phyloP scores from a whole-genome alignment of 1,139 yeast species.

The Pichia sp. region DNA sequence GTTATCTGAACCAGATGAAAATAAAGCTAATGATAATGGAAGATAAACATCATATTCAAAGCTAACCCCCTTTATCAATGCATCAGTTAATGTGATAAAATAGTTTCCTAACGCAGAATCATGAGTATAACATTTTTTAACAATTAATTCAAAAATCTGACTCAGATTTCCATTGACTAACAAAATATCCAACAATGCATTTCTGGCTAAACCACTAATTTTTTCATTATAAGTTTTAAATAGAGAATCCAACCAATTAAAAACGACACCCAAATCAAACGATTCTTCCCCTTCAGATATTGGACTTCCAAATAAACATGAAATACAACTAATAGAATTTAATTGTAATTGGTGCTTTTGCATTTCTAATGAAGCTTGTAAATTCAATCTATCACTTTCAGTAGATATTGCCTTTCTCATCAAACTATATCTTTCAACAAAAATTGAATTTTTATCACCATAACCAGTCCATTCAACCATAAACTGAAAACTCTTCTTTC shows the following conservation, averaged over 20 bases:
- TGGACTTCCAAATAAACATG: constrained; percentile 65
- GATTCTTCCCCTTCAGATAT: constrained; percentile 50
- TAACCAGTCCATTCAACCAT: constrained; percentile 93
- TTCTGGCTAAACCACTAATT: constrained; percentile 57
- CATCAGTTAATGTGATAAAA: constrained; percentile 64
- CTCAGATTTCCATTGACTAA: constrained; percentile 50
- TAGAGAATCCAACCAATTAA: constrained; percentile 74
- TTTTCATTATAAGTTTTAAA: constrained; percentile 55
- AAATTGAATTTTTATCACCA: constrained; percentile 57
- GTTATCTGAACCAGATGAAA: constrained; percentile 63
- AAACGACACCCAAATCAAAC: constrained; percentile 62
- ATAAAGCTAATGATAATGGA: constrained; percentile 56
- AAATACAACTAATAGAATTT: constrained; percentile 78
- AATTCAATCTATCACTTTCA: constrained; percentile 43
- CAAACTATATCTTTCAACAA: constrained; percentile 59
- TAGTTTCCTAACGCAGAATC: constrained; percentile 57
- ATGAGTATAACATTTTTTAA: constrained; percentile 61
- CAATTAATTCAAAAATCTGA: constrained; percentile 56
- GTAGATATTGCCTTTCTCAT: constrained; percentile 48
- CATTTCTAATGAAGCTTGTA: constrained; percentile 75
- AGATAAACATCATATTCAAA: constrained; percentile 47
- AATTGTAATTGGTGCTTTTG: constrained; percentile 68
- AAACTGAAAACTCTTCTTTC: constrained; percentile 74
- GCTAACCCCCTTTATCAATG: constrained; percentile 40
- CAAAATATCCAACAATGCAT: constrained; percentile 67